Base-by-base conservation (phyloP, 164 flowering plant species). In the Tetrastigma voinierianum region DNA sequence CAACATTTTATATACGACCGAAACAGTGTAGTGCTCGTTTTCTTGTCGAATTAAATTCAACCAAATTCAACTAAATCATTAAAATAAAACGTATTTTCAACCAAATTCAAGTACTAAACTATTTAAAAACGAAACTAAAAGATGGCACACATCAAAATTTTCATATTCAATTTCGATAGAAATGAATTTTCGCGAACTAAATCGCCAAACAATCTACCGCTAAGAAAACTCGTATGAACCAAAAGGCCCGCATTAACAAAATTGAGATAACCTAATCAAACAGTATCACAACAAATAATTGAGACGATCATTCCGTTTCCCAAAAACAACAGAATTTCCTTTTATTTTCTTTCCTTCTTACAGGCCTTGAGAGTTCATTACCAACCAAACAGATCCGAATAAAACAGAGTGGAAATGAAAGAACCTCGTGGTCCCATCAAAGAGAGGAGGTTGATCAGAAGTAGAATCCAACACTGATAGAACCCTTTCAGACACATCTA, bases 401-500 rank as follows among this genome's bases (percentile, higher is more conserved):
- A 21, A 65, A 11, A n/a, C 4, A 53, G 57, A n/a, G 23, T 54
- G 2, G 49, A 45, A 15, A 43, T 14, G 23, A 40, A 16, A 18
- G 48, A 66, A 84, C 87, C 82, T 77, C 0, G 81, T 84, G 19
- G 87, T 81, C 70, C 87, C 87, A 72, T 81, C 85, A 45, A 84
- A 81, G 24, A 84, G 79, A 14, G 80, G 78, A 40, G 83, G 87
- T 46, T 66, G 85, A 14, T 72, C 71, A 7, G 85, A 76, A 40
- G 72, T 54, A 32, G 83, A 70, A 67, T 70, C 77, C 64, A 84
- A 57, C 0, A 46, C 12, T 8, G 73, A 82, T 57, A 69, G 75
- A 51, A 45, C 58, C 65, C 74, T 76, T 13, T 56, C 46, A n/a
- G 14, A 59, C 59, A 10, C 60, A 54, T 57, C 64, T 61, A 32